phyloP scores from a whole-genome alignment of 352 stramenopile genomes.

The Pilasporangium apinafurcum region DNA sequence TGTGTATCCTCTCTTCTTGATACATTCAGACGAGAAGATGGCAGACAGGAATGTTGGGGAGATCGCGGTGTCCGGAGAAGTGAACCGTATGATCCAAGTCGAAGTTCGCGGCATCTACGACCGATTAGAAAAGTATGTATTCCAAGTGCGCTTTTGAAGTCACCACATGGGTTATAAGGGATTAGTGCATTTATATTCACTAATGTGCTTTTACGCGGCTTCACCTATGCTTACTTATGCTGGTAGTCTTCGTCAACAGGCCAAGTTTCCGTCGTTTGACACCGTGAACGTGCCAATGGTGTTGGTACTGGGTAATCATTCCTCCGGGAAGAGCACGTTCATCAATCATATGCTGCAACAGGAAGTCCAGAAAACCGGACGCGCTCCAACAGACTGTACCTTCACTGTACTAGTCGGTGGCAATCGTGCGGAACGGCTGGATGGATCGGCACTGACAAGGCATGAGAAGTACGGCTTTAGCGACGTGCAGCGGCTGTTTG shows the following conservation, averaged over 20 bases:
- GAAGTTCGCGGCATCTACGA: slow-evolving; percentile 64
- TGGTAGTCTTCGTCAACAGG: slow-evolving; percentile 45
- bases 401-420: slow-evolving; percentile 80
- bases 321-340: slow-evolving; percentile 82
- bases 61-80: slow-evolving; percentile 51
- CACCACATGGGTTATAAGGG: no score
- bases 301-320: slow-evolving; percentile 82
- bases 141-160: neutral
- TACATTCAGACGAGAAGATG: no score
- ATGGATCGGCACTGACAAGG: slow-evolving; percentile 64
- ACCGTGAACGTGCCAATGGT: slow-evolving; percentile 80
- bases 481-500: slow-evolving; percentile 77
- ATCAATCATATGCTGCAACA: slow-evolving; percentile 87
- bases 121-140: slow-evolving; percentile 45
- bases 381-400: slow-evolving; percentile 75
- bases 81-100: slow-evolving; percentile 83
- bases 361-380: slow-evolving; percentile 77
- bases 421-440: slow-evolving; percentile 59
- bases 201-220: neutral
- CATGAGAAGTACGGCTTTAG: slow-evolving; percentile 75
- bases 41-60: slow-evolving; percentile 15
- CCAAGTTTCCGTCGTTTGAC: slow-evolving; percentile 76
- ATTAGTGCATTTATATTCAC: neutral
- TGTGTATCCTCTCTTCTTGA: no score
- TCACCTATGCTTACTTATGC: neutral